Base-by-base conservation (phyloP, 805 yeast genomes). In the Barnettozyma sp. region DNA sequence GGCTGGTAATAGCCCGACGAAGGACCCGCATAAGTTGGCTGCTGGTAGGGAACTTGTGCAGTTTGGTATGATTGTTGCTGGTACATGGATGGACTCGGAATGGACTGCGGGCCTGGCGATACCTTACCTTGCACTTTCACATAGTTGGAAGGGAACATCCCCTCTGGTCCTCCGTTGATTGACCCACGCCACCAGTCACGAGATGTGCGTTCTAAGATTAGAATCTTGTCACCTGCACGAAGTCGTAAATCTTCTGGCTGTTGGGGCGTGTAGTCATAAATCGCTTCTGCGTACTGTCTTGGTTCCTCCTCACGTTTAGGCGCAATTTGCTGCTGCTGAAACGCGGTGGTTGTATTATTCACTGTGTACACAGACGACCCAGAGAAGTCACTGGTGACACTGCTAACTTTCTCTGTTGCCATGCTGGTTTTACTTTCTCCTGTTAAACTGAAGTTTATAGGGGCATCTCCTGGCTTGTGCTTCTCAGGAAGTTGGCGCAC, bases 181-280 rank as follows among this genome's bases (percentile, higher is more conserved):
- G 64, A 62, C 31, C 98, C 98, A 54, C 74, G 81, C 83, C 92
- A 87, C 98, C 98, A 90, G 53, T 87, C 90, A 25, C 72, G 69
- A 15, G 90, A 82, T 32, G 81, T 67, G 50, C 76, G 82, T 54
- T 87, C 94, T 6, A 75, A 38, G 5, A 92, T 73, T 22, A 71
- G 70, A 33, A 92, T 57, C 49, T 71, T 76, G 43, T 82, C 90
- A 37, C 94, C 97, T 25, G 62, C 68, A 23, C 47, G 50, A 14
- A 90, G 65, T 7, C 56, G 60, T 49, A 90, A 62, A 58, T 90
- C 98, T 22, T 78, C 90, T 1, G 73, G 64, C 55, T 84, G 86
- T 47, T 78, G 83, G 0, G 94, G 78, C 7, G 61, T 58, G 60
- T 79, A 90, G 48, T 75, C 84, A 59, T 82, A 92, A 31, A 82